Percentiles rank a stretch among this genome's conserved stretches.
These are phyloP conservation scores for Xylaria palmicola DNA, from an alignment of 495 filamentous ascomycete genomes.

Conservation along the genomic window DNA sequence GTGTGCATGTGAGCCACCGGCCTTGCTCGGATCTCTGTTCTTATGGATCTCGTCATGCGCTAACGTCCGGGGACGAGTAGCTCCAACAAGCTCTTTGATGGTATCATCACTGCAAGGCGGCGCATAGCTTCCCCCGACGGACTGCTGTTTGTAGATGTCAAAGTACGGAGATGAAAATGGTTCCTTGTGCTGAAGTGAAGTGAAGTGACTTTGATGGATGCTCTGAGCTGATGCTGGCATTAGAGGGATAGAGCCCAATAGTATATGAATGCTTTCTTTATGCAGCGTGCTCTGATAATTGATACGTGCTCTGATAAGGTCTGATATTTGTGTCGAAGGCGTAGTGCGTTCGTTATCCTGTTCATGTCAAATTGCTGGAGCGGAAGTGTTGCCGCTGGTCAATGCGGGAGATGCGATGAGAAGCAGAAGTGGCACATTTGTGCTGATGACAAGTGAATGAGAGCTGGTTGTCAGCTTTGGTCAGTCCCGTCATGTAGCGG, in stretches of 20 bases:
- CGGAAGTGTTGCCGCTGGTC: background rate
- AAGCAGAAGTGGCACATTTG: background rate
- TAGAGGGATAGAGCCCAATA: background rate
- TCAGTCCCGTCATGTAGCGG: background rate
- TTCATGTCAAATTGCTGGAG: background rate
- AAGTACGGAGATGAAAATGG: too few relatives aligned
- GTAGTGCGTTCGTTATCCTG: too few relatives aligned
- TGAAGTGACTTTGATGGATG: background rate
- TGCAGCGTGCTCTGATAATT: background rate
- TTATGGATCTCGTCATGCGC: constrained; percentile 31
- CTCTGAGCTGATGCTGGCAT: background rate
- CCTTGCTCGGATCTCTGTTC: constrained; percentile 49
- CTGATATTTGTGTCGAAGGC: too few relatives aligned
- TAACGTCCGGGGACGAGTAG: constrained; percentile 17
- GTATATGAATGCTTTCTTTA: background rate
- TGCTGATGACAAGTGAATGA: background rate
- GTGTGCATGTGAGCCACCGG: constrained; percentile 15
- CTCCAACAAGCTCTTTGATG: constrained; percentile 24
- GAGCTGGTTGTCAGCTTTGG: background rate
- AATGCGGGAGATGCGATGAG: background rate
- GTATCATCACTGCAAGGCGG: constrained; percentile 28
- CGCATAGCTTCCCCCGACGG: background rate
- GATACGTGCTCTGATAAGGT: background rate
- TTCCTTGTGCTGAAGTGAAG: background rate
- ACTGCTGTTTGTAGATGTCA: too few relatives aligned